A percentile compares a stretch with the other conserved stretches of the same genome.
Evolutionary conservation across 78 protist genomes (phyloP).

Genomic region (Goniomonas avonlea): DNA sequence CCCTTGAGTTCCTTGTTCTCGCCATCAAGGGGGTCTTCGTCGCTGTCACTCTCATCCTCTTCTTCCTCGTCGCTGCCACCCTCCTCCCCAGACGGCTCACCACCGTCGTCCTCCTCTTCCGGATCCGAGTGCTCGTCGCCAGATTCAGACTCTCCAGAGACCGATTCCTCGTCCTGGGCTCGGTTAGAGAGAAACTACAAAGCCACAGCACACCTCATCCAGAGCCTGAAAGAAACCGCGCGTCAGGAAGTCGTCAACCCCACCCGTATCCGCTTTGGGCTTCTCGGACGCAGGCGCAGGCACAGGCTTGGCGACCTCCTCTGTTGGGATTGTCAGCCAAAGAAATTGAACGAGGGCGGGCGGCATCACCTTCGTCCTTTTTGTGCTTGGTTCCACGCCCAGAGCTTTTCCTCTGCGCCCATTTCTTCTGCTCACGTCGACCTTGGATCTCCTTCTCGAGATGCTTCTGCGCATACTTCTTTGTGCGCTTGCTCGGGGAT

Average conservation of each 20-base stretch:
- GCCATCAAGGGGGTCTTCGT: neutral
- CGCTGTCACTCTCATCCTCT: neutral
- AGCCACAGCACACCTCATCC: neutral
- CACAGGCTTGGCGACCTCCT: neutral
- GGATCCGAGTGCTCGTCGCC: neutral
- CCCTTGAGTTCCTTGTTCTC: neutral
- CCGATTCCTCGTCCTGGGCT: neutral
- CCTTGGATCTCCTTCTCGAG: neutral
- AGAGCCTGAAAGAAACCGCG: slow-evolving; percentile 12
- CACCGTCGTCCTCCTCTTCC: neutral
- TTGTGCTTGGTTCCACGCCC: neutral
- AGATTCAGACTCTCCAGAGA: neutral
- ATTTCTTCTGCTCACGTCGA: neutral
- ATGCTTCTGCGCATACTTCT: neutral
- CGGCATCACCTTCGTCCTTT: neutral
- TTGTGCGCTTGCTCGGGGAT: too few species aligned
- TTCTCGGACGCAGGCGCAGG: neutral
- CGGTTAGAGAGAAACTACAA: neutral
- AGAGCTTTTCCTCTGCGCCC: neutral
- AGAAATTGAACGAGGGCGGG: too few species aligned
- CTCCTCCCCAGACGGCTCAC: neutral
- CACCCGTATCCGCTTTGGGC: neutral
- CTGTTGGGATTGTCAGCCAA: too few species aligned
- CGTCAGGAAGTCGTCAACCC: slow-evolving; percentile 3
- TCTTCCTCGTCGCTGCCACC: neutral